Base-by-base conservation (phyloP, 2,329 filamentous ascomycete species). In the Colletotrichum eremochloae region DNA sequence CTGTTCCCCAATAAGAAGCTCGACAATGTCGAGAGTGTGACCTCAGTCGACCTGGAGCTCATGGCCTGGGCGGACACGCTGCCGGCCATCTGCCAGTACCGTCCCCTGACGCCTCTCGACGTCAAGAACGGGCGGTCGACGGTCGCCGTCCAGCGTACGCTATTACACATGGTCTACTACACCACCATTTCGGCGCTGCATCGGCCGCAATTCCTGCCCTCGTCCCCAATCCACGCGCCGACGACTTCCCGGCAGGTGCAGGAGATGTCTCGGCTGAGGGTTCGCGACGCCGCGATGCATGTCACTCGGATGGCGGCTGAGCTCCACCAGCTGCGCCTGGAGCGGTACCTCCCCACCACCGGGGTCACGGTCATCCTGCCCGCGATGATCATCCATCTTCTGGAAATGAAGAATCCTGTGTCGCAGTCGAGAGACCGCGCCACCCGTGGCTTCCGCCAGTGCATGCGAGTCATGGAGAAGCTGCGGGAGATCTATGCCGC, bases 131-230 rank as follows among this genome's bases (percentile, higher is more conserved):
- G 91, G 44, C 86, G 87, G 50, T 86, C 90, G 5, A 89, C 89
- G 9, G 77, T 90, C 63, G 87, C 87, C 0, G 85, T 97, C 3
- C 94, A 97, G 79, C 90, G 94, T 60, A 94, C 93, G n/a, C 86
- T 98, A 29, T 85, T 98, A 46, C 94, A 97, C 81, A 97, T 98
- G 92, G 91, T 97, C 2, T 97, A 97, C 82, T 93, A 95, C 81
- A 97, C 96, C 2, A 97, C 95, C 0, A 88, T 97, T 24, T 97
- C 94, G 64, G 96, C 96, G 3, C 87, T 98, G 24, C 95, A 98
- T 81, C 91, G 96, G 40, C 96, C 96, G 2, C 95, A 97, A 75
- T 96, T 98, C 71, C 87, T 97, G 52, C 94, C 95, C 0, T 92
- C 92, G 0, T 90, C 90, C 15, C 90, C 92, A 1, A 79, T 79